Evolutionary conservation across 768 basidiomycete species (phyloP), one percentile per base, ranked within the genome.

Genomic region (Rhizopogon sp.): DNA sequence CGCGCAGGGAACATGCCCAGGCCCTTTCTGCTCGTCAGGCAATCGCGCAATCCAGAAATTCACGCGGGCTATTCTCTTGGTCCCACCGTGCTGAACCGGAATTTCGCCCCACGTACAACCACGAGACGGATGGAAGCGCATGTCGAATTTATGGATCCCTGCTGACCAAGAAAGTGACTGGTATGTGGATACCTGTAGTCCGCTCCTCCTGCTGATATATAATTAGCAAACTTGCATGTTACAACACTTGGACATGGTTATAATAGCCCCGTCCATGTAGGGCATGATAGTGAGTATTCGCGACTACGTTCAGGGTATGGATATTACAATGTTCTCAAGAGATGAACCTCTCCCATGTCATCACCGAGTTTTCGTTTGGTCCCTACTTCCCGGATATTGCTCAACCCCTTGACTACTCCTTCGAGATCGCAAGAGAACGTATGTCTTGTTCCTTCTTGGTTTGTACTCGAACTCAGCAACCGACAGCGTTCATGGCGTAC

Each of bases 181-280:
- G 90, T 86, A 53, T 54, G 74, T 25, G 25, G 17, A 8, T 20
- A 6, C 42, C 10, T 33, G 10, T 16, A 1, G 17, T 40, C n/a
- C 4, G 22, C 16, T 17, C 35, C 45, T 56, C 43, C 29, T 7
- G 45, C 20, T 37, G 14, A 49, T 6, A 22, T 22, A 16, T 25
- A 29, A n/a, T 42, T 55, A 87, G 90, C 88, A 5, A 99, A 99
- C 66, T 69, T 99, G 51, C 96, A 99, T 64, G 80, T 99, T 42
- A 99, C 96, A 2, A 93, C 93, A 0, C 77, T 95, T 8, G 96
- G 96, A 0, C 96, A 99, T 69, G 96, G 96, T 22, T 99, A 99
- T 65, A 77, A 87, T 43, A 93, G 90, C 59, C 77, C 79, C 56
- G 80, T 90, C 54, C 95, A 98, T 68, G 89, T 94, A 6, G 88